Percentiles rank a stretch among this genome's conserved stretches.
Conservation (phyloP, 163 green algal species). For the Volvox carteri region DNA sequence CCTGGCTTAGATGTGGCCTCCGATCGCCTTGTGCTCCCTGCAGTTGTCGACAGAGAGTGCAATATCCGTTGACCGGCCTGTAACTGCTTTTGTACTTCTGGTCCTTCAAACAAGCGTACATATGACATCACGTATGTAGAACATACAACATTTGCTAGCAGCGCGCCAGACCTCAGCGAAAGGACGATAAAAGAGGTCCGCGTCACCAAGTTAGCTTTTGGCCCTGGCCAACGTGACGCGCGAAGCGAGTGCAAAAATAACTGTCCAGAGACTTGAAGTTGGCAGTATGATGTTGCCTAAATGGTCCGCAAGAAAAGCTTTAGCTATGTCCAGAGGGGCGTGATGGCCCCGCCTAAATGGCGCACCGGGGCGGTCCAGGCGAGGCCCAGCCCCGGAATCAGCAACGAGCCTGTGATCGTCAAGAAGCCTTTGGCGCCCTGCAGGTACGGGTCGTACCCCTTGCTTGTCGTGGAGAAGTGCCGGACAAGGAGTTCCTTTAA, state of each 20-base stretch:
- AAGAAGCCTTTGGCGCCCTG: conserved; percentile 29
- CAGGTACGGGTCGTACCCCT: conserved; percentile 41
- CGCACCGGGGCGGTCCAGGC: conserved; percentile 19
- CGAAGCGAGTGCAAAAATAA: not conserved
- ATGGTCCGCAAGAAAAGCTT: not conserved
- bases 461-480: conserved; percentile 12
- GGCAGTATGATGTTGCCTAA: not conserved
- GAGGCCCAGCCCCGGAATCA: conserved; percentile 23
- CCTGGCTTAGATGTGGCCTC: not conserved
- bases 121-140: not conserved
- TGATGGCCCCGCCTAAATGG: conserved; percentile 4
- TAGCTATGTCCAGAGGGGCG: not conserved
- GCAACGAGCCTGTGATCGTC: not conserved
- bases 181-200: not conserved
- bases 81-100: not conserved
- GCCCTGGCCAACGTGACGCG: not conserved
- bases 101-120: not conserved
- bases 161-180: not conserved
- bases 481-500: conserved; percentile 3
- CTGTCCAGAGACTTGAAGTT: not conserved
- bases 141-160: not conserved
- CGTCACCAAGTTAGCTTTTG: conserved; percentile 26
- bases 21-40: conserved; percentile 1
- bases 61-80: conserved; percentile 20
- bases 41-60: not conserved